phyloP scores from a whole-genome alignment of 306 rosid species.

The Prunus dulcis region DNA sequence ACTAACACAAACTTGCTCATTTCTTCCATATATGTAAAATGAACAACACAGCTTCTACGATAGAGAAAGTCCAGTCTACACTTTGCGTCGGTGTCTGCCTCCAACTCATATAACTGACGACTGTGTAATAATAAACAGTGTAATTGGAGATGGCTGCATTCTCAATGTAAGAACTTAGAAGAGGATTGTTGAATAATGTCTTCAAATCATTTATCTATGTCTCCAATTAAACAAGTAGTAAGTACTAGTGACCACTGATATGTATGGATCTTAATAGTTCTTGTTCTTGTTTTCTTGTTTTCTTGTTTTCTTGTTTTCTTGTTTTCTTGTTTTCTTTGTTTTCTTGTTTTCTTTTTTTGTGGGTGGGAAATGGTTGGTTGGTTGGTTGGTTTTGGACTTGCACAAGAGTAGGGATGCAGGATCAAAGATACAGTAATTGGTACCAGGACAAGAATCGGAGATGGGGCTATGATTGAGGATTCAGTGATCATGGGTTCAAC shows the following conservation, averaged over 20 bases:
- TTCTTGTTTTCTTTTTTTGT: too few species aligned
- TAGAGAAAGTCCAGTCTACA: slow-evolving; percentile 26
- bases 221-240: neutral
- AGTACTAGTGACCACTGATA: neutral
- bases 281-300: too few species aligned
- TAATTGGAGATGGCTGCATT: slow-evolving; percentile 45
- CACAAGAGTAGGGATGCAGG: slow-evolving; percentile 36
- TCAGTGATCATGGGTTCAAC: slow-evolving; percentile 39
- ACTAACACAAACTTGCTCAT: slow-evolving; percentile 18
- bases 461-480: slow-evolving; percentile 33
- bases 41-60: slow-evolving; percentile 28
- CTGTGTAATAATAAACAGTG: slow-evolving; percentile 30
- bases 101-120: slow-evolving; percentile 31
- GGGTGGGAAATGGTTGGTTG: neutral
- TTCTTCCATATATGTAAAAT: neutral
- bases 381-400: neutral
- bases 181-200: neutral
- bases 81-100: slow-evolving; percentile 34
- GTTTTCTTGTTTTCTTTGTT: too few species aligned
- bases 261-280: too few species aligned
- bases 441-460: slow-evolving; percentile 30
- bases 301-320: too few species aligned
- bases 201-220: neutral
- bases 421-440: slow-evolving; percentile 35
- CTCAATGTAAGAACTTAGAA: slow-evolving; percentile 28